These are phyloP conservation scores for Celoporthe dispersa DNA, from an alignment of 2,329 filamentous ascomycete genomes.

Conservation along the genomic window DNA sequence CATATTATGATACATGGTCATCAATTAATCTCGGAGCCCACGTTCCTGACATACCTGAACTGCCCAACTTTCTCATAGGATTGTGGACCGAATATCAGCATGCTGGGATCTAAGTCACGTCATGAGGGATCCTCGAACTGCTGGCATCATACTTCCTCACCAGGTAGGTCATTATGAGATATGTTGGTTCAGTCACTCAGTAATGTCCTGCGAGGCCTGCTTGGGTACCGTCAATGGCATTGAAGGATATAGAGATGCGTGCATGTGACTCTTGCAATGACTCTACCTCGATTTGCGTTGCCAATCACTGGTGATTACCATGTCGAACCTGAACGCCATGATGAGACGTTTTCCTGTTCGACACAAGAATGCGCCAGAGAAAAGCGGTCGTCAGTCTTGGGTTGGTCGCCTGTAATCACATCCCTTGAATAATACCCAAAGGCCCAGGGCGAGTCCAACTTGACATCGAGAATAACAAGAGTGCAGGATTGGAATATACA, in stretches of 20 bases:
- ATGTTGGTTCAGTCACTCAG: background rate
- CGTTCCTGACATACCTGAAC: conserved; percentile 38
- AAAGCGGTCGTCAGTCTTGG: background rate
- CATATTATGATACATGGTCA: conserved; percentile 10
- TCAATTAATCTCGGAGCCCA: conserved; percentile 36
- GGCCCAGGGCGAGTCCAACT: background rate
- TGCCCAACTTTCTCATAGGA: background rate
- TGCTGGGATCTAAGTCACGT: no score
- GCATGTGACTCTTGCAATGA: background rate
- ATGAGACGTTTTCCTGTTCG: background rate
- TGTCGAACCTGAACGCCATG: background rate
- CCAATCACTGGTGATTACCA: no score
- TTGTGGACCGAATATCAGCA: background rate
- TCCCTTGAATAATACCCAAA: background rate
- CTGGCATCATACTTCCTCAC: background rate
- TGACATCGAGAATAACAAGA: background rate
- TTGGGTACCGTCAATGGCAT: no score
- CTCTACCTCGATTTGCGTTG: background rate
- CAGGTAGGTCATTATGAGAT: background rate
- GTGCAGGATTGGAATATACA: no score
- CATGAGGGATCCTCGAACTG: background rate
- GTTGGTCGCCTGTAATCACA: background rate
- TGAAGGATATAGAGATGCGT: background rate
- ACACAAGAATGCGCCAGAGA: background rate
- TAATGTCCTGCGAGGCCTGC: background rate